Evolutionary conservation across 176 grass and related monocot species (phyloP), one percentile per base, ranked within the genome.

Genomic region (Raddia distichophylla): DNA sequence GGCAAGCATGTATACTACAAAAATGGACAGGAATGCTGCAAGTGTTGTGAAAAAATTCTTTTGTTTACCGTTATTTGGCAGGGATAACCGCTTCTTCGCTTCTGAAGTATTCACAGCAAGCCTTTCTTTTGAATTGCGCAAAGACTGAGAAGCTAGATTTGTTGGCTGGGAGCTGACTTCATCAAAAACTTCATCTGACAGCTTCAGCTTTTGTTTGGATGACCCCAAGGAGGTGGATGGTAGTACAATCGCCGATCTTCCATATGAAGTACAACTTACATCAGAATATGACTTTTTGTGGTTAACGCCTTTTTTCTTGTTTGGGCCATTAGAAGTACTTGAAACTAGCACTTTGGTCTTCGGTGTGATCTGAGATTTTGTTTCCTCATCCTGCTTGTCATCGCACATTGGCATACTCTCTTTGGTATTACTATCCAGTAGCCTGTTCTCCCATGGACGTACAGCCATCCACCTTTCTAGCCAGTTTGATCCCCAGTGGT

Each of bases 401-500:
- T 86, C 86, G 74, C 80, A 69, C 18, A 66, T 37, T 55, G 73
- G 22, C 56, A 62, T 34, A 59, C 76, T 87, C 63, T 96, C 91
- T 84, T 99, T 99, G 8, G 60, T 9, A 76, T 82, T 93, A 20
- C 64, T 87, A 65, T 99, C 97, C 56, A 96, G 91, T 63, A 94
- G 85, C 68, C 93, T 88, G 77, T 96, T 99, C 65, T 99, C 93
- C 97, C 93, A 99, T 76, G 93, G 93, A 77, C 91, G 91, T 82
- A 93, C 93, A 55, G 97, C 97, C 91, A 99, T 93, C 97, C 97
- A 99, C 65, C 97, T 88, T 66, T 99, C 97, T 63, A 96, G 79
- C 97, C 97, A 99, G 83, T 91, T 99, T 92, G 93, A 96, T n/a
- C 91, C 93, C 97, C 97, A 99, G 61, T 92, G 83, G 51, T 83